phyloP scores from a whole-genome alignment of 805 yeast genomes.

The Saccharomycopsis selenospora region DNA sequence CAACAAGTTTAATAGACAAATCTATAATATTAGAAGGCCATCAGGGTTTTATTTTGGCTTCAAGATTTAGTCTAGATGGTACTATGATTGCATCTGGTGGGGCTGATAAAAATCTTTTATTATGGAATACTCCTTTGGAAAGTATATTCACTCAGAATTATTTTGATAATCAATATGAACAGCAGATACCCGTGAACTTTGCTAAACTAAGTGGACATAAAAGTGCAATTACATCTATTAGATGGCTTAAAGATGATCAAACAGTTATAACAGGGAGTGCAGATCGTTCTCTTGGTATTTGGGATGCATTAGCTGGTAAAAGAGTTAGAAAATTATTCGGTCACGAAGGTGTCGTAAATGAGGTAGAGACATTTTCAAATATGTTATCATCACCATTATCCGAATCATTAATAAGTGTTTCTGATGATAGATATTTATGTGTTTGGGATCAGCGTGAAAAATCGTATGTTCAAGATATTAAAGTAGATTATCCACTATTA shows the following conservation, averaged over 20 bases:
- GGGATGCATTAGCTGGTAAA: constrained; percentile 54
- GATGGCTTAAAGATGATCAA: constrained; percentile 40
- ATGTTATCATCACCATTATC: not conserved
- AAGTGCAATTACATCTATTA: constrained; percentile 53
- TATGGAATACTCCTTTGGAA: constrained; percentile 27
- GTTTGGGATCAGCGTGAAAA: constrained; percentile 66
- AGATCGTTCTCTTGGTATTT: constrained; percentile 51
- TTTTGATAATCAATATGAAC: not conserved
- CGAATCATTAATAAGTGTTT: constrained; percentile 39
- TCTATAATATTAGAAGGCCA: constrained; percentile 40
- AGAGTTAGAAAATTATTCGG: constrained; percentile 48
- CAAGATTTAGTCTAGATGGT: constrained; percentile 47
- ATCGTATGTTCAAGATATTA: constrained; percentile 32
- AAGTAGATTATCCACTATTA: constrained; percentile 52
- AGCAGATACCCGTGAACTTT: constrained; percentile 29
- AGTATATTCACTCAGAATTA: not conserved
- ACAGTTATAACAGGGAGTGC: constrained; percentile 48
- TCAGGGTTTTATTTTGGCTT: constrained; percentile 44
- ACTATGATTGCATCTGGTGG: constrained; percentile 55
- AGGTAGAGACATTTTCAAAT: constrained; percentile 33
- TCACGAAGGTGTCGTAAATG: constrained; percentile 49
- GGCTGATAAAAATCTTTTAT: constrained; percentile 39
- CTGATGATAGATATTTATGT: constrained; percentile 56
- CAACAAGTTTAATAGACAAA: constrained; percentile 5
- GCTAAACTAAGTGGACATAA: constrained; percentile 51